Conservation (phyloP, 176 grass and related monocot genomes). For the Dendrocalamus sinicus region DNA sequence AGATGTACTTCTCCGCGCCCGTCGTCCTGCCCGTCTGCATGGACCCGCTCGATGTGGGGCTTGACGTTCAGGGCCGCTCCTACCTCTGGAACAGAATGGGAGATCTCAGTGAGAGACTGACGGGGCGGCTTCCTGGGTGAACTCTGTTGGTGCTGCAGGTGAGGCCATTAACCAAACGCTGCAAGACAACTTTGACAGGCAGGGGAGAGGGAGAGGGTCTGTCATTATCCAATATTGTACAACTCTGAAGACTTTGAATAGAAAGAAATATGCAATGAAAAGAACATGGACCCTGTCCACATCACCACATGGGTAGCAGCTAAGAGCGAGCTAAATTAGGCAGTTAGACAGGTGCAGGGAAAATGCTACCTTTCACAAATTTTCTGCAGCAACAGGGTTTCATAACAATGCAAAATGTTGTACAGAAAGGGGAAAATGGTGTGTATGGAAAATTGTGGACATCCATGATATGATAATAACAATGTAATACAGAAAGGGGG, state of each 20-base stretch:
- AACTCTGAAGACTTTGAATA: background rate
- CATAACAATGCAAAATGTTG: too few species aligned
- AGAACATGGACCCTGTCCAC: background rate
- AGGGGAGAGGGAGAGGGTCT: background rate
- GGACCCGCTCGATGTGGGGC: conserved; percentile 11
- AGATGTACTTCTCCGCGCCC: conserved; percentile 64
- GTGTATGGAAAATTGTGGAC: background rate
- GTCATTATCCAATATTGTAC: background rate
- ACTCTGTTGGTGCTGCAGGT: background rate
- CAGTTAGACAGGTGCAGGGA: background rate
- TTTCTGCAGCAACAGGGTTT: background rate
- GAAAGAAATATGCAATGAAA: background rate
- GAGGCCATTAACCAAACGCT: conserved; percentile 63
- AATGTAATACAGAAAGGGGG: background rate
- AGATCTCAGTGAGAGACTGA: conserved; percentile 75
- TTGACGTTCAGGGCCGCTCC: conserved; percentile 25
- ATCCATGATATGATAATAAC: background rate
- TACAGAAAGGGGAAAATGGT: too few species aligned
- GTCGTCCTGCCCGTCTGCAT: conserved; percentile 7
- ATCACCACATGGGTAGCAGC: background rate
- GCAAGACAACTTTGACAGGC: background rate
- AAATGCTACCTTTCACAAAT: background rate
- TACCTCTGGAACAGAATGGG: conserved; percentile 49
- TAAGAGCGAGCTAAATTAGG: background rate
- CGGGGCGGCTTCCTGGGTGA: conserved; percentile 53